phyloP scores from a whole-genome alignment of 208 protist species.

The Acanthamoeba comandoni region DNA sequence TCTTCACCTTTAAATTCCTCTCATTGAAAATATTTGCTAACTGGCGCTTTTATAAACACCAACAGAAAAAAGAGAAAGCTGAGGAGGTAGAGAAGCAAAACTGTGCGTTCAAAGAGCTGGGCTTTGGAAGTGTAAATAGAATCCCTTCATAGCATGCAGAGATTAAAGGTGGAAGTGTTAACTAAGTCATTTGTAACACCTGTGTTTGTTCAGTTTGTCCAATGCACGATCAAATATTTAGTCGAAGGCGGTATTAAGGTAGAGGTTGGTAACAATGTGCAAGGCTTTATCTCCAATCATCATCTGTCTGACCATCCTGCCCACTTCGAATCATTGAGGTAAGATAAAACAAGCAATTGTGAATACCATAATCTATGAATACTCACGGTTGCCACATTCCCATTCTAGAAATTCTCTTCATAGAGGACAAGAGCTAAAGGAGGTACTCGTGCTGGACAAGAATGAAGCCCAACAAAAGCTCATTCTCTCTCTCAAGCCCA shows the following conservation, averaged over 20 bases:
- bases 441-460: conserved; percentile 38
- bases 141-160: too few relatives aligned
- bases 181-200: too few relatives aligned
- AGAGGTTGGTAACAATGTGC: conserved; percentile 30
- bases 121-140: conserved; percentile 40
- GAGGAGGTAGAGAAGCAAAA: conserved; percentile 12
- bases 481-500: conserved; percentile 62
- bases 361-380: too few relatives aligned
- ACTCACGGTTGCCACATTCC: too few relatives aligned
- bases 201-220: neutral
- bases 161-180: too few relatives aligned
- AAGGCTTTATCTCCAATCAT: conserved; percentile 23
- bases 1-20: neutral
- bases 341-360: neutral
- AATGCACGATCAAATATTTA: conserved; percentile 58
- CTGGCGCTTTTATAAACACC: neutral
- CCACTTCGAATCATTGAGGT: conserved; percentile 48
- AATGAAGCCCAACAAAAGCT: conserved; percentile 42
- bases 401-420: too few relatives aligned
- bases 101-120: conserved; percentile 15
- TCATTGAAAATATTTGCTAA: neutral
- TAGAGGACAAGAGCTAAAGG: neutral
- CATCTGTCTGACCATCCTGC: conserved; percentile 48
- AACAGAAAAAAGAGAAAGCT: conserved; percentile 55
- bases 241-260: neutral